Evolutionary conservation across 768 basidiomycete species (phyloP).

Genomic region (Udeniomyces megalosporus): DNA sequence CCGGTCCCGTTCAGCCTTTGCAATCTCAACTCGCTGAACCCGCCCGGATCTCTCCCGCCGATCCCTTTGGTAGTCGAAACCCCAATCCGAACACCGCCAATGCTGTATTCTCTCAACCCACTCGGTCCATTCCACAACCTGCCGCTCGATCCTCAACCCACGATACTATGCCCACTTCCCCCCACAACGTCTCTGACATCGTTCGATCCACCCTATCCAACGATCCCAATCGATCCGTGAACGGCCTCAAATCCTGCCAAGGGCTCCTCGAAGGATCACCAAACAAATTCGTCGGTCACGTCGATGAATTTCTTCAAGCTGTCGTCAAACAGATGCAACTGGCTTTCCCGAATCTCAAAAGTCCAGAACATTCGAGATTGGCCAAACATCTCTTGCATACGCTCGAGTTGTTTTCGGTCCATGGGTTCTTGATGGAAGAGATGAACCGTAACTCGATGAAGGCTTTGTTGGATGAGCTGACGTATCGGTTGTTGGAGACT

Average conservation of each 20-base stretch:
- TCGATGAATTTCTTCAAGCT: conserved; percentile 66
- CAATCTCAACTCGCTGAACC: neutral
- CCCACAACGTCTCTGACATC: neutral
- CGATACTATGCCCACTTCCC: neutral
- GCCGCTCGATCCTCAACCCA: neutral
- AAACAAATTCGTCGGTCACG: conserved; percentile 59
- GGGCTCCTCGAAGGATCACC: conserved; percentile 62
- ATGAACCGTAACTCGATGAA: conserved; percentile 70
- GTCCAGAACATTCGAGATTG: conserved; percentile 26
- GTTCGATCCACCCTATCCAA: conserved; percentile 75
- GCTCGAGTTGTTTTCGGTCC: conserved; percentile 85
- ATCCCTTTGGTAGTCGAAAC: neutral
- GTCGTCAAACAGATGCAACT: conserved; percentile 37
- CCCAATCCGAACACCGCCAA: neutral
- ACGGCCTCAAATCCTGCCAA: conserved; percentile 84
- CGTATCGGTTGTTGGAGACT: conserved; percentile 76
- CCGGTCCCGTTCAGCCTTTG: neutral
- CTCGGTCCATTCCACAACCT: neutral
- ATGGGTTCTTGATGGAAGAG: conserved; percentile 69
- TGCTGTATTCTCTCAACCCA: too few species aligned
- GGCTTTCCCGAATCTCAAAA: neutral
- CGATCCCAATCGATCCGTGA: conserved; percentile 70
- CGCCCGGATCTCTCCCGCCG: neutral
- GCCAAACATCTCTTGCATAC: conserved; percentile 97
- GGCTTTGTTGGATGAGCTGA: conserved; percentile 77